A percentile compares a stretch with the other conserved stretches of the same genome.
These are phyloP conservation scores for Cercospora sp. DNA, from an alignment of 2,329 filamentous ascomycete genomes.

Conservation along the genomic window DNA sequence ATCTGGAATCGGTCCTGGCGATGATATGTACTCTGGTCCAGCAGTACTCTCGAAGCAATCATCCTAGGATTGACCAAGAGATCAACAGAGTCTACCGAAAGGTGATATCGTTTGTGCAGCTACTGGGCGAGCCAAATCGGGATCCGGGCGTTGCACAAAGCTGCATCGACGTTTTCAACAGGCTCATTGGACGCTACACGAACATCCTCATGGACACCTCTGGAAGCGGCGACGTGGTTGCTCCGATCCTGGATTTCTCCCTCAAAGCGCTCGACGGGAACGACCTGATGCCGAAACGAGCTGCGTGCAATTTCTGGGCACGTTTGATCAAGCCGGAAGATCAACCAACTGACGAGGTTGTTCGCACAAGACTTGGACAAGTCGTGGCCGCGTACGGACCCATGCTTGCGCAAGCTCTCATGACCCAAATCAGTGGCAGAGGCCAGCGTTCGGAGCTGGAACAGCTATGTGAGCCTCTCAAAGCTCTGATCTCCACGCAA, in stretches of 20 bases:
- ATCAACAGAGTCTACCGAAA: slow-evolving; percentile 60
- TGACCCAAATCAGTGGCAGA: slow-evolving; percentile 66
- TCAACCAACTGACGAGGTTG: slow-evolving; percentile 31
- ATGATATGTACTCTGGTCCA: slow-evolving; percentile 68
- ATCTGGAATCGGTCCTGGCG: slow-evolving; percentile 67
- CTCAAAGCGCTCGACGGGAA: slow-evolving; percentile 68
- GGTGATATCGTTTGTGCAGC: slow-evolving; percentile 62
- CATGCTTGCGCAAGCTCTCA: slow-evolving; percentile 58
- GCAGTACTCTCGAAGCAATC: slow-evolving; percentile 41
- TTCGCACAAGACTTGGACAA: slow-evolving; percentile 29
- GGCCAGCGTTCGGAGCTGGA: slow-evolving; percentile 72
- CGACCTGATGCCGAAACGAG: slow-evolving; percentile 73
- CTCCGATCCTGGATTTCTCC: slow-evolving; percentile 66
- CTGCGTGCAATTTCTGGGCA: slow-evolving; percentile 75
- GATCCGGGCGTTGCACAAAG: slow-evolving; percentile 73
- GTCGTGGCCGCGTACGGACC: slow-evolving; percentile 62
- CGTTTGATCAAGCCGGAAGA: slow-evolving; percentile 46
- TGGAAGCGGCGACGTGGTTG: slow-evolving; percentile 52
- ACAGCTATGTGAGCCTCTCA: slow-evolving; percentile 67
- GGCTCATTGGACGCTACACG: slow-evolving; percentile 62
- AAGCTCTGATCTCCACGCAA: slow-evolving; percentile 54
- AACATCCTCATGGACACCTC: slow-evolving; percentile 61
- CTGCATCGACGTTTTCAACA: slow-evolving; percentile 69
- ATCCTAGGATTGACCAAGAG: slow-evolving; percentile 50
- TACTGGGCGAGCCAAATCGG: slow-evolving; percentile 61